These are phyloP conservation scores for Salix viminalis DNA, from an alignment of 345 rosid genomes.

Conservation along the genomic window DNA sequence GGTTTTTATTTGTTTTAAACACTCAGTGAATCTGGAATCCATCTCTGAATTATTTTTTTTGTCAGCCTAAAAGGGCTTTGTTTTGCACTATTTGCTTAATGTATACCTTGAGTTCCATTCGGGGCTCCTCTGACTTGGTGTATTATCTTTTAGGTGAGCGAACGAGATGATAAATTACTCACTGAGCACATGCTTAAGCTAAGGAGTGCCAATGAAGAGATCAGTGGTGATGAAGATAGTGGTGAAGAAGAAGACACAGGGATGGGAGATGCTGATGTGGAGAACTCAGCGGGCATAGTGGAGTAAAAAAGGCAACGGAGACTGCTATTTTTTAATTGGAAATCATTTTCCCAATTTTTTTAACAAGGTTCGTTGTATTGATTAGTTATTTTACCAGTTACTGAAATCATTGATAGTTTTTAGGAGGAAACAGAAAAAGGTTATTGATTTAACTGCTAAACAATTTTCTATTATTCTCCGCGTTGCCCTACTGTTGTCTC, in stretches of 20 bases:
- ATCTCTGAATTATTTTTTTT: background rate
- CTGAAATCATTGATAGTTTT: constrained; percentile 6
- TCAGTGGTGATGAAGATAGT: constrained; percentile 91
- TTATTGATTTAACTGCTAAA: background rate
- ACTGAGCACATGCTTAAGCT: constrained; percentile 97
- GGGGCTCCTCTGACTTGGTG: constrained; percentile 8
- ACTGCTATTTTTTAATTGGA: background rate
- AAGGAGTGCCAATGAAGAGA: constrained; percentile 70
- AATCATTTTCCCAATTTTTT: constrained; percentile 3
- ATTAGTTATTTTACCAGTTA: constrained; percentile 17
- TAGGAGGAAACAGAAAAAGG: background rate
- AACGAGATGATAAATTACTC: constrained; percentile 86
- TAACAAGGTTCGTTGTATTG: background rate
- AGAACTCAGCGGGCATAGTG: constrained; percentile 47
- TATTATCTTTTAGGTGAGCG: constrained; percentile 73
- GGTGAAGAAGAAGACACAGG: constrained; percentile 96
- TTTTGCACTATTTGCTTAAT: background rate
- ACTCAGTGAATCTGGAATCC: background rate
- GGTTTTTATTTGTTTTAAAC: background rate
- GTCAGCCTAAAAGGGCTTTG: background rate
- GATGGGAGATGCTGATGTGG: constrained; percentile 82
- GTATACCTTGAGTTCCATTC: background rate
- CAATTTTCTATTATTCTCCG: background rate
- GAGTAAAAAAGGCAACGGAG: constrained; percentile 39
- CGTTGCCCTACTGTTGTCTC: background rate